Evolutionary conservation across 192 early-diverging fungal species (phyloP).

Genomic region (Coemansia sp.): DNA sequence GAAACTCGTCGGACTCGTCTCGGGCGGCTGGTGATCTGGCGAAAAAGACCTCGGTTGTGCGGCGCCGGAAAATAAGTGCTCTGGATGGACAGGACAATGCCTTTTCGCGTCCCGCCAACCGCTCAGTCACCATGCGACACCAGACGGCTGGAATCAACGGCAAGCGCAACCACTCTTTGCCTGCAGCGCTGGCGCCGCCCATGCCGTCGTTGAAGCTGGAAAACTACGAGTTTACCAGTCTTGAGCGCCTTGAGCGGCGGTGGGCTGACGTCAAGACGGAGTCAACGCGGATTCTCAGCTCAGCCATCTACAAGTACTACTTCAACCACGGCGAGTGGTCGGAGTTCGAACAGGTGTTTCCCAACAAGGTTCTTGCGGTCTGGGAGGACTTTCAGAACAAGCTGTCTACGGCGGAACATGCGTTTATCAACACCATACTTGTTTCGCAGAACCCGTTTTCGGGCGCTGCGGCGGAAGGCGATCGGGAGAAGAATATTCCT

Average conservation of each 20-base stretch:
- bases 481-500: conserved; percentile 42
- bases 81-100: conserved; percentile 4
- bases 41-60: conserved; percentile 1
- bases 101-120: conserved; percentile 10
- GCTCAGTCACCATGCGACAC: neutral
- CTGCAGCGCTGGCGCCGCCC: conserved; percentile 26
- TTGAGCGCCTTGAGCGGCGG: conserved; percentile 51
- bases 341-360: conserved; percentile 54
- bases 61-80: conserved; percentile 8
- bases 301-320: conserved; percentile 56
- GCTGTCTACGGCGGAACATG: conserved; percentile 34
- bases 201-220: conserved; percentile 27
- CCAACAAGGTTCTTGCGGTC: conserved; percentile 34
- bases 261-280: conserved; percentile 51
- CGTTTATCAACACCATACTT: conserved; percentile 41
- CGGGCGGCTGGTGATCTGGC: neutral
- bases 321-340: conserved; percentile 53
- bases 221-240: conserved; percentile 52
- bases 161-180: conserved; percentile 54
- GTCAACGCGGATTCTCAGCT: conserved; percentile 48
- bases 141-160: neutral
- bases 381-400: conserved; percentile 49
- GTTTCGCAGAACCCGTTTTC: conserved; percentile 54
- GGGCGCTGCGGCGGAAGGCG: conserved; percentile 16
- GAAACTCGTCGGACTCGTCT: neutral